Evolutionary conservation across 2,329 filamentous ascomycete species (phyloP).

Genomic region (Aspergillus viridinutans): DNA sequence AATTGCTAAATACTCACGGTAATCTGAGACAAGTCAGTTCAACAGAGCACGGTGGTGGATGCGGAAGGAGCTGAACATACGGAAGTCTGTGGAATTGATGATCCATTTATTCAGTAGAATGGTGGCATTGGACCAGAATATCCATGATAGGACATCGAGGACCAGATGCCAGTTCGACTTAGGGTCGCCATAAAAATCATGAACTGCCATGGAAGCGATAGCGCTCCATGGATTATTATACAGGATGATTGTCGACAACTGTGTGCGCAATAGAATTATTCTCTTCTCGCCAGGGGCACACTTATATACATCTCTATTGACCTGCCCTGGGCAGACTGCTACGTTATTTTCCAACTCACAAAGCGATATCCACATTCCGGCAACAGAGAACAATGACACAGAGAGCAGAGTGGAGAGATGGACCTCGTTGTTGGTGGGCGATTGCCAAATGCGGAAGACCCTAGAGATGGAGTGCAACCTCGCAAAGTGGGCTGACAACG

Average conservation of each 20-base stretch:
- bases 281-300: background rate
- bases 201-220: background rate
- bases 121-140: constrained; percentile 21
- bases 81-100: constrained; percentile 74
- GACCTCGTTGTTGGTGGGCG: no score
- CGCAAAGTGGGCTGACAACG: no score
- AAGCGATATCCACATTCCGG: background rate
- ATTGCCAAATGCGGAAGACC: background rate
- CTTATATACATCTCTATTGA: background rate
- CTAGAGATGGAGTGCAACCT: background rate
- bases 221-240: background rate
- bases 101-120: constrained; percentile 99
- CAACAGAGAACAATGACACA: no score
- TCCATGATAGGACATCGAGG: constrained; percentile 7
- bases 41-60: background rate
- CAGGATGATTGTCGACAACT: background rate
- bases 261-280: no score
- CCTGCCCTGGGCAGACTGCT: background rate
- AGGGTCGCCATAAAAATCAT: background rate
- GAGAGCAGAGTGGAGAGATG: background rate
- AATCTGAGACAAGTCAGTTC: constrained; percentile 6
- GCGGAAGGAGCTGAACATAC: constrained; percentile 48
- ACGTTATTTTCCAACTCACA: background rate
- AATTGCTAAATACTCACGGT: constrained; percentile 8
- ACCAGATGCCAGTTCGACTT: background rate